phyloP scores from a whole-genome alignment of 2,329 filamentous ascomycete species.

The Fusarium mexicanum region DNA sequence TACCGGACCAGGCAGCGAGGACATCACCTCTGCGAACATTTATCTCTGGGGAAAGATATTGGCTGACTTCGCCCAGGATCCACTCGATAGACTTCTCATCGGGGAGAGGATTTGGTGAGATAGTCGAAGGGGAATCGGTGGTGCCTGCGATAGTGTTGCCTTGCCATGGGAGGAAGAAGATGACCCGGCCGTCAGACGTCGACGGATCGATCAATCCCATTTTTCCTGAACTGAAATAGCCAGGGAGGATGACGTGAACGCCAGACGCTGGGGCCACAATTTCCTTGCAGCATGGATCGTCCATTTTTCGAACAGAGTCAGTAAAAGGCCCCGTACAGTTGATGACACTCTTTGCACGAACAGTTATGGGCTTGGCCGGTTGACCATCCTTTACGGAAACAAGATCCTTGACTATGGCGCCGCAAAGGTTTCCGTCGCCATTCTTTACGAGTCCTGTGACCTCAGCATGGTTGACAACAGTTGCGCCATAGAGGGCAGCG shows the following conservation, averaged over 20 bases:
- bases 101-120: conserved; percentile 82
- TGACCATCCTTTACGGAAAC: conserved; percentile 72
- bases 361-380: conserved; percentile 68
- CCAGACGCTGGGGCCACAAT: conserved; percentile 88
- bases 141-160: conserved; percentile 92
- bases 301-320: conserved; percentile 86
- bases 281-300: conserved; percentile 75
- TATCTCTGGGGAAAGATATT: conserved; percentile 85
- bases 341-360: conserved; percentile 83
- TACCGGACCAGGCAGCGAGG: conserved; percentile 89
- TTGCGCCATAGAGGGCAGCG: conserved; percentile 85
- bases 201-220: conserved; percentile 90
- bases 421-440: conserved; percentile 75
- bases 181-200: conserved; percentile 88
- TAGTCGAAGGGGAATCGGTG: conserved; percentile 79
- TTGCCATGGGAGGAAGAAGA: conserved; percentile 95
- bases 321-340: conserved; percentile 92
- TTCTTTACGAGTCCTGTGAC: conserved; percentile 82
- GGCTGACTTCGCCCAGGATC: conserved; percentile 85
- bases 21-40: conserved; percentile 86
- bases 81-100: conserved; percentile 87
- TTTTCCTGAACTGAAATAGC: conserved; percentile 84
- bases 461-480: conserved; percentile 84
- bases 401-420: conserved; percentile 77
- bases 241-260: conserved; percentile 86